These are phyloP conservation scores for Solanum bukasovii DNA, from an alignment of 257 asterid species.

Conservation along the genomic window DNA sequence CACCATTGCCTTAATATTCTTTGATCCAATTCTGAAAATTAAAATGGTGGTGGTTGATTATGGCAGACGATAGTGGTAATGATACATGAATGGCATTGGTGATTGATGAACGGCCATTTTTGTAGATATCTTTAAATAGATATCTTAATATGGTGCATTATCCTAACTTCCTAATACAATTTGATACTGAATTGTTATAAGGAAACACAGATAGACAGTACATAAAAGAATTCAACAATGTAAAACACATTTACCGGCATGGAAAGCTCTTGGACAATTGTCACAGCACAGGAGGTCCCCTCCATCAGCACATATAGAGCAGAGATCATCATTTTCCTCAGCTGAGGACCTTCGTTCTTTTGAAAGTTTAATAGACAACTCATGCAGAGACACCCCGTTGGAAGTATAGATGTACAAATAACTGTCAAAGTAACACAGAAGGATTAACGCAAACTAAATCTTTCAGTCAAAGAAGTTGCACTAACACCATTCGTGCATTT, in stretches of 20 bases:
- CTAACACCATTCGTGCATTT: not conserved
- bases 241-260: conserved; percentile 38
- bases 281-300: conserved; percentile 86
- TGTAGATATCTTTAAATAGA: no score
- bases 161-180: not conserved
- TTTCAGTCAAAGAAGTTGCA: not conserved
- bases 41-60: not conserved
- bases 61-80: no score
- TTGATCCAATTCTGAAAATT: not conserved
- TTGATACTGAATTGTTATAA: not conserved
- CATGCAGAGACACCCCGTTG: conserved; percentile 71
- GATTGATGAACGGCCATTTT: no score
- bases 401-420: conserved; percentile 73
- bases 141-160: not conserved
- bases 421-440: conserved; percentile 26
- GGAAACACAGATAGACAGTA: not conserved
- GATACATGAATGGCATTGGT: no score
- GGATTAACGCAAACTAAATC: not conserved
- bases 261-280: conserved; percentile 85
- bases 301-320: conserved; percentile 66
- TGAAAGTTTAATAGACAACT: conserved; percentile 51
- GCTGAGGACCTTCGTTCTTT: conserved; percentile 26
- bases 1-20: not conserved
- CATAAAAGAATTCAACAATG: not conserved
- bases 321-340: conserved; percentile 78